These are phyloP conservation scores for Mycena chlorophos DNA, from an alignment of 768 basidiomycete genomes.

Conservation along the genomic window DNA sequence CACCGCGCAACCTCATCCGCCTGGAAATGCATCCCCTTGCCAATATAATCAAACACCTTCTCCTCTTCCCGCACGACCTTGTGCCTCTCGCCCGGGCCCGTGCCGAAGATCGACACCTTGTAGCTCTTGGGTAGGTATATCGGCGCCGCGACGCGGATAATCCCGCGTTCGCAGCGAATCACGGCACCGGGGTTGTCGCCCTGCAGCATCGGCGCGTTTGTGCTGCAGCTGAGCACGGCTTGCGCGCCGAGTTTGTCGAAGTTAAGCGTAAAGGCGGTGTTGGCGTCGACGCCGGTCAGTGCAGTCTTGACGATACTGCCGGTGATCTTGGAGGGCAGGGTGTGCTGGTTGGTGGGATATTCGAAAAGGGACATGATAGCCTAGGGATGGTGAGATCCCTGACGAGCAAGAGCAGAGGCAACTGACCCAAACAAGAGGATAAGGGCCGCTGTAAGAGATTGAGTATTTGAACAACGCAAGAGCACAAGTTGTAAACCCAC, in stretches of 20 bases:
- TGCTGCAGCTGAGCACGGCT: slow-evolving; percentile 70
- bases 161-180: slow-evolving; percentile 76
- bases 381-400: slow-evolving; percentile 34
- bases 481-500: slow-evolving; percentile 40
- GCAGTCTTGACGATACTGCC: slow-evolving; percentile 79
- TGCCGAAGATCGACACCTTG: slow-evolving; percentile 60
- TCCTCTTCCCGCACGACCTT: slow-evolving; percentile 58
- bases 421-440: slow-evolving; percentile 76
- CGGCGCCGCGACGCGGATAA: slow-evolving; percentile 61
- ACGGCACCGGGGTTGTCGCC: slow-evolving; percentile 56
- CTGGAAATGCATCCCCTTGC: slow-evolving; percentile 80
- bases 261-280: slow-evolving; percentile 71
- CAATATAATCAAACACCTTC: slow-evolving; percentile 56
- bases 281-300: slow-evolving; percentile 75
- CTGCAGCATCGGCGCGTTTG: slow-evolving; percentile 45
- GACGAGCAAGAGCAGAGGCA: neutral
- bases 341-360: slow-evolving; percentile 66
- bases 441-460: slow-evolving; percentile 61
- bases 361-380: slow-evolving; percentile 80
- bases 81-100: slow-evolving; percentile 34
- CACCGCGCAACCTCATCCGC: slow-evolving; percentile 87
- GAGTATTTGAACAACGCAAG: neutral
- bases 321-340: slow-evolving; percentile 56
- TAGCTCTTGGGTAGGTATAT: slow-evolving; percentile 68
- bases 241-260: slow-evolving; percentile 71